Conservation (phyloP, 805 yeast species). For the Pichia nakasei region DNA sequence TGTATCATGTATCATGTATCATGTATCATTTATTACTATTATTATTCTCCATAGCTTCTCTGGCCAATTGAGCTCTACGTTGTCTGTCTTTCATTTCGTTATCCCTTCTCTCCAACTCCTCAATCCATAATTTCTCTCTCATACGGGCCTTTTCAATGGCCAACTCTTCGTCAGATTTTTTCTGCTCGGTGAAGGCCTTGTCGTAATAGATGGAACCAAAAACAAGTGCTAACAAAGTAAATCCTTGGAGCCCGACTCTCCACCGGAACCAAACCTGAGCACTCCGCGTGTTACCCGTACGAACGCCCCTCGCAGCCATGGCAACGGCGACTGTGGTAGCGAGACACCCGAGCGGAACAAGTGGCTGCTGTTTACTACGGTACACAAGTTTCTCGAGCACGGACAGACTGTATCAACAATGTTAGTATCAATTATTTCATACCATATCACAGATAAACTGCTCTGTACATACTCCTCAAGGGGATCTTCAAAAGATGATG, state of each 20-base stretch:
- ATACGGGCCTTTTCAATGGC: slow-evolving; percentile 71
- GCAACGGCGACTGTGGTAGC: slow-evolving; percentile 75
- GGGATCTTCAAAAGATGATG: slow-evolving; percentile 42
- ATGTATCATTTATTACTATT: not conserved
- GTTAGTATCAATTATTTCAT: too few species aligned
- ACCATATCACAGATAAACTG: too few species aligned
- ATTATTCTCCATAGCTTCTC: slow-evolving; percentile 21
- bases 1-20: not conserved
- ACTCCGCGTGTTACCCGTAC: slow-evolving; percentile 58
- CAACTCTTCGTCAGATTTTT: slow-evolving; percentile 51
- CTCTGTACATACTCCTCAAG: slow-evolving; percentile 38
- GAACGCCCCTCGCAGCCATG: slow-evolving; percentile 68
- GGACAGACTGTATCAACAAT: too few species aligned
- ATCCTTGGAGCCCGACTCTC: slow-evolving; percentile 82
- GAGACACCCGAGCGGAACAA: slow-evolving; percentile 76
- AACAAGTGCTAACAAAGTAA: slow-evolving; percentile 73
- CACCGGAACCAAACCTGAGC: slow-evolving; percentile 86
- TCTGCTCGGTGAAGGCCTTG: slow-evolving; percentile 31
- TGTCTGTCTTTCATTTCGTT: slow-evolving; percentile 58
- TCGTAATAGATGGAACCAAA: slow-evolving; percentile 72
- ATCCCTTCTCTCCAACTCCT: slow-evolving; percentile 83
- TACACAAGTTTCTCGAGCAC: slow-evolving; percentile 48
- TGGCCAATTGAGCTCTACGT: slow-evolving; percentile 56
- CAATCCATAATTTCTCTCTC: slow-evolving; percentile 84
- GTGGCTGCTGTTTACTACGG: slow-evolving; percentile 77